Evolutionary conservation across 2,329 filamentous ascomycete genomes (phyloP).

Genomic region (Hymenoscyphus infarciens): DNA sequence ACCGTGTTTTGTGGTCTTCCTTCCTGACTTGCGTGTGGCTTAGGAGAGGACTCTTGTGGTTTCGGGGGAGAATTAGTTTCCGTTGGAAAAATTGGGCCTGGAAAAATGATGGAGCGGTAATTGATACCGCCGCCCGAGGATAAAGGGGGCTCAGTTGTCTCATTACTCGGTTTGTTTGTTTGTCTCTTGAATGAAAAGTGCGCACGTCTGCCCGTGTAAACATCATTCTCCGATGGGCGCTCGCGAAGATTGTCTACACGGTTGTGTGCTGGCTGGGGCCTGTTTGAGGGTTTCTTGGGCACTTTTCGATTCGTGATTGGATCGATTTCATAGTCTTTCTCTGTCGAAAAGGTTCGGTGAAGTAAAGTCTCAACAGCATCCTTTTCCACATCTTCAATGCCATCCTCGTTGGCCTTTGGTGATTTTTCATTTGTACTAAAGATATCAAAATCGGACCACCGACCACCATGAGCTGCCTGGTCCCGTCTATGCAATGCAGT

Average conservation of each 20-base stretch:
- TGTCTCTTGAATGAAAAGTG: not conserved
- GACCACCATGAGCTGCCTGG: constrained; percentile 20
- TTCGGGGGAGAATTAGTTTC: not conserved
- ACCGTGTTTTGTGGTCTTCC: not conserved
- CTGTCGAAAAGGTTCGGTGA: not conserved
- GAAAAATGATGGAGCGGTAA: not conserved
- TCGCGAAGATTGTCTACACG: constrained; percentile 35
- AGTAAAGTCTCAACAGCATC: constrained; percentile 1
- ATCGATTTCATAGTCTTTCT: constrained; percentile 45
- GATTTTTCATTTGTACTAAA: not conserved
- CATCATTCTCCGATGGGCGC: constrained; percentile 36
- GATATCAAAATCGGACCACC: constrained; percentile 26
- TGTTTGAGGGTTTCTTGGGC: constrained; percentile 16
- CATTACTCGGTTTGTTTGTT: not conserved
- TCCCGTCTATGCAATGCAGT: constrained; percentile 39
- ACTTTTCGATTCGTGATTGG: constrained; percentile 58
- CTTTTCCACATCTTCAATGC: constrained; percentile 35
- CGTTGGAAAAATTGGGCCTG: not conserved
- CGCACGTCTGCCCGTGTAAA: not conserved
- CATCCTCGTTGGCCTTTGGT: constrained; percentile 25
- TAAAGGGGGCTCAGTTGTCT: not conserved
- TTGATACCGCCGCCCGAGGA: not conserved
- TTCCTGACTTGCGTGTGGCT: not conserved
- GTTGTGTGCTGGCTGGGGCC: constrained; percentile 22
- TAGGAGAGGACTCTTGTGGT: not conserved